These are phyloP conservation scores for Phytophthora capsici DNA, from an alignment of 352 stramenopile species.

Conservation along the genomic window DNA sequence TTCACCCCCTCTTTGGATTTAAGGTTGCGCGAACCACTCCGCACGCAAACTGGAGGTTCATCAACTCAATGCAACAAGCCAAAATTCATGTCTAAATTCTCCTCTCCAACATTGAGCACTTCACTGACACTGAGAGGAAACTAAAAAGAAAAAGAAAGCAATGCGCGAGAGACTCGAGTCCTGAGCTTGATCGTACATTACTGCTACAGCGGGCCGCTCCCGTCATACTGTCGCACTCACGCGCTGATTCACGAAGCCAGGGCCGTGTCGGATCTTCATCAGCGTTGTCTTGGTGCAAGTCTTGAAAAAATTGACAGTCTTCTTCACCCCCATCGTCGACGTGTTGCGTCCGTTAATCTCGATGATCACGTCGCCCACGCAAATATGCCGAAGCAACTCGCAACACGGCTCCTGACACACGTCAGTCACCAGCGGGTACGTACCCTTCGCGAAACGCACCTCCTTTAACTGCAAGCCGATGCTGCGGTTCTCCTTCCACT, in stretches of 20 bases:
- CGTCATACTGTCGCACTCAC: constrained; percentile 76
- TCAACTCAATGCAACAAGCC: constrained; percentile 26
- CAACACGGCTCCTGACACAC: constrained; percentile 88
- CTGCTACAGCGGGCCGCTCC: constrained; percentile 34
- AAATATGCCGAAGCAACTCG: constrained; percentile 83
- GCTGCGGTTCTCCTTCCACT: constrained; percentile 90
- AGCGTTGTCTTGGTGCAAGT: constrained; percentile 88
- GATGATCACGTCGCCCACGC: constrained; percentile 84
- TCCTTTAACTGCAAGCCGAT: constrained; percentile 87
- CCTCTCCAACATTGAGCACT: constrained; percentile 55
- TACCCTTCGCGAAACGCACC: constrained; percentile 76
- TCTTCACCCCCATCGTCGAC: constrained; percentile 90
- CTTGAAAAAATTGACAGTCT: constrained; percentile 88
- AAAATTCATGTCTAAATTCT: constrained; percentile 42
- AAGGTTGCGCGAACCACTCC: no score
- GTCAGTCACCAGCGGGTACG: constrained; percentile 82
- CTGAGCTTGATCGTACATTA: constrained; percentile 48
- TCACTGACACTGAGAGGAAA: constrained; percentile 50
- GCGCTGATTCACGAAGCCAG: constrained; percentile 72
- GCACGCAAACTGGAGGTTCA: no score
- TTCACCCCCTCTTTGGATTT: no score
- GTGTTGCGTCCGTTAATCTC: constrained; percentile 91
- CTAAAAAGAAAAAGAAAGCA: constrained; percentile 37
- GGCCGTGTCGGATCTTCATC: constrained; percentile 84
- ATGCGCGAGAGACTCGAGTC: constrained; percentile 2